These are phyloP conservation scores for Arbutus unedo DNA, from an alignment of 148 eudicot genomes.

Conservation along the genomic window DNA sequence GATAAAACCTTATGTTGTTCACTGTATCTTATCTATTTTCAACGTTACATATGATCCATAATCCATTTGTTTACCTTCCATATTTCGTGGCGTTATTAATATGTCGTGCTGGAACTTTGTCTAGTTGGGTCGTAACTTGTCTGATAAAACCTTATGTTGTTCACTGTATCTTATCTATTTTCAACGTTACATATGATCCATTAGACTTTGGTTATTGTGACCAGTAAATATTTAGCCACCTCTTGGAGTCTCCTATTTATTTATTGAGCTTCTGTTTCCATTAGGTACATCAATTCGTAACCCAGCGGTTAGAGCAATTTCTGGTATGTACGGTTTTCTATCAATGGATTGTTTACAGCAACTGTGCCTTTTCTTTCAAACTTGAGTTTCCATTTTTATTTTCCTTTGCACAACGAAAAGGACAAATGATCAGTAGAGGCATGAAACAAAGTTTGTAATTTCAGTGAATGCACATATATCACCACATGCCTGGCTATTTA, in stretches of 20 bases:
- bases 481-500: not conserved
- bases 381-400: not conserved
- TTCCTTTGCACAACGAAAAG: not conserved
- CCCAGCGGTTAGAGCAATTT: conserved; percentile 89
- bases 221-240: not conserved
- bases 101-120: not conserved
- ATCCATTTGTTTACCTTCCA: not conserved
- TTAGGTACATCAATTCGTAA: conserved; percentile 92
- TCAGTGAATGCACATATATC: not conserved
- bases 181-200: not conserved
- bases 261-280: conserved; percentile 9
- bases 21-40: not conserved
- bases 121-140: not conserved
- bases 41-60: not conserved
- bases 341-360: not conserved
- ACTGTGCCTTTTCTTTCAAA: not conserved
- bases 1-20: not conserved
- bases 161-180: not conserved
- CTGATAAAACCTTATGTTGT: not conserved
- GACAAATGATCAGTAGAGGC: not conserved
- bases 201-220: not conserved
- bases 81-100: not conserved
- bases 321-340: conserved; percentile 49
- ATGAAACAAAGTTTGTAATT: not conserved
- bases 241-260: not conserved